Evolutionary conservation across 768 basidiomycete genomes (phyloP).

Genomic region (Tephrocybe rancida): DNA sequence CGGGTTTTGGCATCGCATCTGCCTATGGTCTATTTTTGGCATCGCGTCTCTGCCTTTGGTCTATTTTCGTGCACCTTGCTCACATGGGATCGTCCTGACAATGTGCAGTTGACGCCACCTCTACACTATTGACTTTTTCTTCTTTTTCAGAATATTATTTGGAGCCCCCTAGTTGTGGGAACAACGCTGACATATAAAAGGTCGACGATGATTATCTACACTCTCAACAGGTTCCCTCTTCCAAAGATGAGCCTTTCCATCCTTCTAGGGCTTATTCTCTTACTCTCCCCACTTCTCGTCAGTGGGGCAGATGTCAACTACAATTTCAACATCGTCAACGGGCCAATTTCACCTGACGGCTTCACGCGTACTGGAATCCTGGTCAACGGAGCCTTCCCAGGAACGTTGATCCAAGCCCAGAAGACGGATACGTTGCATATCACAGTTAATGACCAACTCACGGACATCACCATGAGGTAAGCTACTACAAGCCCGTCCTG

Average conservation of each 20-base stretch:
- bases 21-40: no score
- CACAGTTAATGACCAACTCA: slow-evolving; percentile 31
- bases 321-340: slow-evolving; percentile 37
- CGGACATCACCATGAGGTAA: slow-evolving; percentile 33
- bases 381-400: slow-evolving; percentile 42
- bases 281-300: background rate
- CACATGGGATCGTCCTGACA: no score
- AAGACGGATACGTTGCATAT: slow-evolving; percentile 38
- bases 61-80: no score
- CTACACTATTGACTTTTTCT: no score
- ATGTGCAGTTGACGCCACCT: no score
- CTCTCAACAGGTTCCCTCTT: background rate
- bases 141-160: no score
- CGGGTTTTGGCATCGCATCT: no score
- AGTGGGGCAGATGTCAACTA: slow-evolving; percentile 22
- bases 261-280: background rate
- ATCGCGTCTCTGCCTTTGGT: no score
- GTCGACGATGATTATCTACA: background rate
- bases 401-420: slow-evolving; percentile 38
- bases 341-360: slow-evolving; percentile 45
- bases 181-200: background rate
- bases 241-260: background rate
- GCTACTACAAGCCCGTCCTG: no score
- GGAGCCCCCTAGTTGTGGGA: background rate
- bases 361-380: slow-evolving; percentile 38